These are phyloP conservation scores for Xenosphaeropsis pyriputrescens DNA, from an alignment of 2,329 filamentous ascomycete species.

Conservation along the genomic window DNA sequence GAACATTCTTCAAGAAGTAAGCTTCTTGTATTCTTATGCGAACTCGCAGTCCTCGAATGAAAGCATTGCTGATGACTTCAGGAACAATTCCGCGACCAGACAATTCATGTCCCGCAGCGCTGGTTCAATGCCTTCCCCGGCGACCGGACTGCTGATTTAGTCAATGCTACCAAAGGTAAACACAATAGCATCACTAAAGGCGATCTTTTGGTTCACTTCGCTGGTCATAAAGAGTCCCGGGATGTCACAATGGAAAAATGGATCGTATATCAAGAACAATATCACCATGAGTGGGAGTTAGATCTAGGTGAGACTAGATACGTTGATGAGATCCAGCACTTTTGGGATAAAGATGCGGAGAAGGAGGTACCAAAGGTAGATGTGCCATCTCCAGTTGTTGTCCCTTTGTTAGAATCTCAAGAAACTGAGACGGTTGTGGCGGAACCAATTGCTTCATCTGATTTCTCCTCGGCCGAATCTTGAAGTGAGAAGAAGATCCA, in stretches of 20 bases:
- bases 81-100: no score
- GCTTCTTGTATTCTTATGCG: neutral
- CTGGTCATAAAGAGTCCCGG: conserved; percentile 1
- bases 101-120: conserved; percentile 12
- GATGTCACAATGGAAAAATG: neutral
- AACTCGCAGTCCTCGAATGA: conserved; percentile 9
- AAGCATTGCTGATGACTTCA: conserved; percentile 2
- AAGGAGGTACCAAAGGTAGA: neutral
- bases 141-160: conserved; percentile 3
- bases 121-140: conserved; percentile 17
- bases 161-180: conserved; percentile 1
- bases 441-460: no score
- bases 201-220: conserved; percentile 7
- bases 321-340: conserved; percentile 1
- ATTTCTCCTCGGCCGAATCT: no score
- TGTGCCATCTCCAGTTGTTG: no score
- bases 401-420: no score
- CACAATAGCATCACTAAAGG: conserved; percentile 1
- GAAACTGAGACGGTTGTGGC: no score
- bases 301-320: conserved; percentile 1
- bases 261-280: neutral
- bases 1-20: conserved; percentile 8
- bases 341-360: conserved; percentile 2
- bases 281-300: conserved; percentile 2
- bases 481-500: no score